Conservation (phyloP, 2,329 filamentous ascomycete genomes). For the Calonectria ilicicola region DNA sequence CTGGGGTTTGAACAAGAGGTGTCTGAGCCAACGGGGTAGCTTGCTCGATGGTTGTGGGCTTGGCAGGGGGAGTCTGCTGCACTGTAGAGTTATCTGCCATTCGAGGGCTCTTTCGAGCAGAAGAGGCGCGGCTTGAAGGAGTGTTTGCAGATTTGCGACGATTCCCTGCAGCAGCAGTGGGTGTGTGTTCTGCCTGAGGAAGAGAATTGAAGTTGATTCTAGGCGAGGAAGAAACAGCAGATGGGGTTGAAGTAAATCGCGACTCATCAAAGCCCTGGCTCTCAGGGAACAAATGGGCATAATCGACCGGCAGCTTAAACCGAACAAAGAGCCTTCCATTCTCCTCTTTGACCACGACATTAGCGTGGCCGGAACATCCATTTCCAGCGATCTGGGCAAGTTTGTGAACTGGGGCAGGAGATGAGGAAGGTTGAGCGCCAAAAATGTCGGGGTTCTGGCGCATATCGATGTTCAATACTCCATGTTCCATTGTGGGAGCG, state of each 20-base stretch:
- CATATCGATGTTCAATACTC: conserved; percentile 50
- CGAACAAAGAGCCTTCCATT: conserved; percentile 49
- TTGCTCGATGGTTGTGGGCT: not conserved
- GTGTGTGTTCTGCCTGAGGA: not conserved
- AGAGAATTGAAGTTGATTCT: conserved; percentile 29
- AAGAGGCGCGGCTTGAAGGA: not conserved
- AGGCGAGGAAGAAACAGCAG: conserved; percentile 39
- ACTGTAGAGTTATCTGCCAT: not conserved
- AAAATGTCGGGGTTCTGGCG: conserved; percentile 52
- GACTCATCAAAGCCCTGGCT: conserved; percentile 45
- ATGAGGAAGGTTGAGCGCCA: conserved; percentile 30
- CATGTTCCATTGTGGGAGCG: conserved; percentile 28
- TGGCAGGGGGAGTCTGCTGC: conserved; percentile 15
- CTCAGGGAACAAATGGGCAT: conserved; percentile 45
- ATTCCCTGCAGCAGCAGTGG: not conserved
- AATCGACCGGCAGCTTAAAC: conserved; percentile 52
- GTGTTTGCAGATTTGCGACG: not conserved
- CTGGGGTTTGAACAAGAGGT: not conserved
- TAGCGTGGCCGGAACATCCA: conserved; percentile 45
- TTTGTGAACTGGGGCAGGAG: conserved; percentile 33
- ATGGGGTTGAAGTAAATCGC: conserved; percentile 37
- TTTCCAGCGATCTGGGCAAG: conserved; percentile 44
- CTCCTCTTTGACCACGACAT: conserved; percentile 44
- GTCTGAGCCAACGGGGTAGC: not conserved
- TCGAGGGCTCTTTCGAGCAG: not conserved